Base-by-base conservation (phyloP, 2,329 filamentous ascomycete species). In the Fusarium sp. region DNA sequence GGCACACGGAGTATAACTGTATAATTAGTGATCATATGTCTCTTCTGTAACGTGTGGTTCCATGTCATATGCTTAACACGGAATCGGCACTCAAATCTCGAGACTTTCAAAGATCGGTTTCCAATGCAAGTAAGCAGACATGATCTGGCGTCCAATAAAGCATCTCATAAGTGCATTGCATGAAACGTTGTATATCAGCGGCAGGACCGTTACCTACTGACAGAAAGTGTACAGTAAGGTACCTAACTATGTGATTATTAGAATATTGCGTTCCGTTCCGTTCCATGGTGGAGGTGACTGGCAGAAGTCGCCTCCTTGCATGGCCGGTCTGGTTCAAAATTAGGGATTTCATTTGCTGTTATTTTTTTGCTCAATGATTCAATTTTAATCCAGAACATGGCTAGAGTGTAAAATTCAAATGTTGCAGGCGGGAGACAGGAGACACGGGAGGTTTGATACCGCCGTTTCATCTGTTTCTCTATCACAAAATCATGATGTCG, bases 231-330 rank as follows among this genome's bases (percentile, higher is more conserved):
- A 50, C 22, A 26, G 17, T 20, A 37, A 24, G 7, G 26, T 24
- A 26, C 22, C 22, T 22, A 22, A 22, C 22, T 22, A 22, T 22
- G 22, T 22, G 22, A 9, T 44, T 22, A 11, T 32, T 49, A 10
- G 35, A 19, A 39, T 56, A 40, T 32, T 28, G 60, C 35, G 52
- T 63, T 59, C 43, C 39, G 52, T 37, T 17, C 33, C 17, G 30
- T 33, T 47, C 46, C 43, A 52, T 66, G 20, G 70, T 67, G 70
- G 64, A 57, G 69, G 30, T 66, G 69, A 67, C 52, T 72, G 54
- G 59, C 30, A 41, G 26, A 63, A 56, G 51, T 52, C 22, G 20
- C 43, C 66, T 63, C 65, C 66, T 56, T 69, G 66, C 62, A 68
- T 65, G 44, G 20, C 20, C 43, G 44, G 20, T 20, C 43, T 43